phyloP scores from a whole-genome alignment of 768 basidiomycete species.

The Lyophyllum semitale region DNA sequence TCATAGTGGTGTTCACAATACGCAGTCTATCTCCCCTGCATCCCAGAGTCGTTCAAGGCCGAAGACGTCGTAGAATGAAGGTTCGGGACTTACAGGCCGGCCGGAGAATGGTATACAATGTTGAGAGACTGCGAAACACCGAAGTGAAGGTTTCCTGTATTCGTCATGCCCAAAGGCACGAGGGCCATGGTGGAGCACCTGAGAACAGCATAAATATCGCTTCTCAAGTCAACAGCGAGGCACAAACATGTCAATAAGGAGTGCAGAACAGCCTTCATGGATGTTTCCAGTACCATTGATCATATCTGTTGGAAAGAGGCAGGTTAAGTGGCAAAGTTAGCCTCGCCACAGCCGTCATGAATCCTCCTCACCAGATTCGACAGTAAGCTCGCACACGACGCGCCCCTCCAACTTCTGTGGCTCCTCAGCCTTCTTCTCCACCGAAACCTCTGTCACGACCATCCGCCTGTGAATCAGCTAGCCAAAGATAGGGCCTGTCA shows the following conservation, averaged over 20 bases:
- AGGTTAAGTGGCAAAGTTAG: too few relatives aligned
- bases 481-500: constrained; percentile 18
- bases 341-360: too few relatives aligned
- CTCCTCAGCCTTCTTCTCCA: constrained; percentile 45
- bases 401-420: constrained; percentile 42
- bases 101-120: constrained; percentile 60
- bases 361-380: constrained; percentile 38
- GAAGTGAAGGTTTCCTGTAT: constrained; percentile 19
- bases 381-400: constrained; percentile 46
- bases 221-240: background rate
- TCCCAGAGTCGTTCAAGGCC: background rate
- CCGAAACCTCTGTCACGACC: constrained; percentile 40
- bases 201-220: background rate
- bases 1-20: constrained; percentile 53
- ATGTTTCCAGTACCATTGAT: constrained; percentile 45
- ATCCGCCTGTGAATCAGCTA: constrained; percentile 19
- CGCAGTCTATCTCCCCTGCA: constrained; percentile 50
- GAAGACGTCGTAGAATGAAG: background rate
- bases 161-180: constrained; percentile 30
- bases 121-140: constrained; percentile 56
- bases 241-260: constrained; percentile 55
- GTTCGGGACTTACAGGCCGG: constrained; percentile 37
- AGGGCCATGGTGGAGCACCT: constrained; percentile 57
- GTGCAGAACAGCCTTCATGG: constrained; percentile 58
- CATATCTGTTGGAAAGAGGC: constrained; percentile 44